Evolutionary conservation across 73 alveolate genomes (phyloP).

Genomic region (Symbiodinium pilosum): DNA sequence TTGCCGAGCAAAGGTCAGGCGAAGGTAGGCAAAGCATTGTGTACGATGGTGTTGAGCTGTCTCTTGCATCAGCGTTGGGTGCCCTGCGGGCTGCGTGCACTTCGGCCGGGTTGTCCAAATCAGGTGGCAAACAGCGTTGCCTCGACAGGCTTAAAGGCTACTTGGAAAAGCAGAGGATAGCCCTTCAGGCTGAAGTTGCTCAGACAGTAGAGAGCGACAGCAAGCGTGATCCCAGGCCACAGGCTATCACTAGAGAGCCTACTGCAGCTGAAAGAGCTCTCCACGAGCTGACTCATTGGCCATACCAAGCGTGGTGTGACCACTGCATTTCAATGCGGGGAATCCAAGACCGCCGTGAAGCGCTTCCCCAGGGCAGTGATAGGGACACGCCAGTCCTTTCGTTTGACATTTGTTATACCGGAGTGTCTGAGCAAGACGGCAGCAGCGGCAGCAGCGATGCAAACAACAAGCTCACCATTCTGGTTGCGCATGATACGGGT

Average conservation of each 20-base stretch:
- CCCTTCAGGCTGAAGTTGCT: no score
- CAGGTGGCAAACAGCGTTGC: no score
- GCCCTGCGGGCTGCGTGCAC: no score
- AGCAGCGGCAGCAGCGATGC: not conserved
- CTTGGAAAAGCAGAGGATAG: no score
- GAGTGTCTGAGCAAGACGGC: not conserved
- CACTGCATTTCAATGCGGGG: not conserved
- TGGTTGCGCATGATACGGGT: not conserved
- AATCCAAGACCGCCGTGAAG: not conserved
- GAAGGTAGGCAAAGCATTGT: no score
- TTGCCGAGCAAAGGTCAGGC: not conserved
- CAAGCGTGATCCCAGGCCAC: no score
- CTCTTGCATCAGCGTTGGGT: no score
- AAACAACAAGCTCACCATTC: not conserved
- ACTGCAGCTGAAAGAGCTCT: not conserved
- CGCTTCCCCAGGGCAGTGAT: not conserved
- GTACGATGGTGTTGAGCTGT: no score
- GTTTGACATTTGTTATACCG: not conserved
- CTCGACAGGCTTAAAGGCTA: no score
- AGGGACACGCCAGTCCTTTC: not conserved
- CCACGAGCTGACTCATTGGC: constrained; percentile 23
- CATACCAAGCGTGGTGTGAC: constrained; percentile 5
- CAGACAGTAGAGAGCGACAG: no score
- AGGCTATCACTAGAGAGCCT: not conserved
- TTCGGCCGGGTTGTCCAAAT: no score